A percentile compares a stretch with the other conserved stretches of the same genome.
Conservation (phyloP, 2,329 filamentous ascomycete genomes). For the Colletotrichum sp. region DNA sequence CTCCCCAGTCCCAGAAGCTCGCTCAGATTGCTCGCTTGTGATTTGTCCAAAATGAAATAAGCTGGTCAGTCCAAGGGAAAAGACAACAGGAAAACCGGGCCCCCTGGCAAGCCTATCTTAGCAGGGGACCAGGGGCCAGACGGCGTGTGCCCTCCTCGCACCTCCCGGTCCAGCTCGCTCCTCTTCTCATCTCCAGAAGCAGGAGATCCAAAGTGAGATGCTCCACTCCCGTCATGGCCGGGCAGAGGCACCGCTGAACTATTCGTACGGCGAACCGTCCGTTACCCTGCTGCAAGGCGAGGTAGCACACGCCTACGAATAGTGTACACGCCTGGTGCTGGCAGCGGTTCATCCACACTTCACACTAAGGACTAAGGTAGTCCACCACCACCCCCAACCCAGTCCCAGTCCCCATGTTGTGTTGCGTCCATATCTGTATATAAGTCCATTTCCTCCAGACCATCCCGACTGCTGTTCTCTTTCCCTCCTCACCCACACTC, state of each 20-base stretch:
- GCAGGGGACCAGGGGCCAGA: slow-evolving; percentile 2
- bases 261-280: neutral
- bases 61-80: slow-evolving; percentile 10
- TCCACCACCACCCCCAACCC: neutral
- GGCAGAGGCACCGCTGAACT: neutral
- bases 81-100: slow-evolving; percentile 15
- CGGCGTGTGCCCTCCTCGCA: slow-evolving; percentile 14
- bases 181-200: slow-evolving; percentile 19
- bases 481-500: slow-evolving; percentile 54
- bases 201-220: slow-evolving; percentile 13
- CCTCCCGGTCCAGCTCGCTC: slow-evolving; percentile 17
- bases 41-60: slow-evolving; percentile 26
- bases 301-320: neutral
- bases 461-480: slow-evolving; percentile 34
- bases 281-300: slow-evolving; percentile 13
- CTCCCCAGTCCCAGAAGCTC: slow-evolving; percentile 10
- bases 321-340: neutral
- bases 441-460: slow-evolving; percentile 48
- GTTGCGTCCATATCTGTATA: slow-evolving; percentile 44
- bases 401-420: slow-evolving; percentile 10
- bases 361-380: slow-evolving; percentile 3
- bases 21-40: slow-evolving; percentile 5
- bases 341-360: slow-evolving; percentile 17
- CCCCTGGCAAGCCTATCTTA: slow-evolving; percentile 7
- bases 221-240: slow-evolving; percentile 13